Percentiles rank a stretch among this genome's conserved stretches.
phyloP scores from a whole-genome alignment of 768 basidiomycete species.

The Rhodosporidiobolus sp. region DNA sequence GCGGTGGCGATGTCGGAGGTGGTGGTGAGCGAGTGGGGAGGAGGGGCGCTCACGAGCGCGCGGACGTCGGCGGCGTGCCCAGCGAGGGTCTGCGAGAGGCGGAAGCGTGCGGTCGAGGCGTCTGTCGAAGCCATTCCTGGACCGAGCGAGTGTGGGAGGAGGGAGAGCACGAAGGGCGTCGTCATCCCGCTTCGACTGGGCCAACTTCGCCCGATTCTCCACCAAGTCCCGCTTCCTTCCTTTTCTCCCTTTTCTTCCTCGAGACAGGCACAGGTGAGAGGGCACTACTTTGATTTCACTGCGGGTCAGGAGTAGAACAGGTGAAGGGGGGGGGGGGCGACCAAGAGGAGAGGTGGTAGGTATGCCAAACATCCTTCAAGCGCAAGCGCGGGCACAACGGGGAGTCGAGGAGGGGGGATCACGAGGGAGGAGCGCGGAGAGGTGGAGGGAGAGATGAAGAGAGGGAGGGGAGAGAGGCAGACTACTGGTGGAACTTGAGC shows the following conservation, averaged over 20 bases:
- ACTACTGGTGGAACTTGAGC: constrained; percentile 68
- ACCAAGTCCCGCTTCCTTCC: too few species aligned
- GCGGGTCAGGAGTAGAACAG: too few species aligned
- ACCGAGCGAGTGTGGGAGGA: background rate
- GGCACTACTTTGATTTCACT: too few species aligned
- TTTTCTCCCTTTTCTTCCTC: too few species aligned
- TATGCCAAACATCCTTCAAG: too few species aligned
- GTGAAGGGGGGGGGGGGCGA: too few species aligned
- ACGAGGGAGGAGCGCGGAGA: too few species aligned
- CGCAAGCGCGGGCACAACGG: background rate
- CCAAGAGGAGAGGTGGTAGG: too few species aligned
- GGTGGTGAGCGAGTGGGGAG: background rate
- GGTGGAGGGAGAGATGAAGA: background rate
- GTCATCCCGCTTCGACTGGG: background rate
- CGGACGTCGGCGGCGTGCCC: constrained; percentile 37
- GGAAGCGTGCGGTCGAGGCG: background rate
- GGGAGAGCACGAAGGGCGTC: background rate
- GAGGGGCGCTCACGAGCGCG: constrained; percentile 15
- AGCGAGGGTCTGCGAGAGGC: constrained; percentile 30
- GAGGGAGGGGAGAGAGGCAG: background rate
- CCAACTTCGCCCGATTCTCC: background rate
- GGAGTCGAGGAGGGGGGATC: too few species aligned
- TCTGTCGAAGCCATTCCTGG: background rate
- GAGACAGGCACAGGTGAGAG: too few species aligned
- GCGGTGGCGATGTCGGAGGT: background rate